Percentiles rank a stretch among this genome's conserved stretches.
Evolutionary conservation across 2,329 filamentous ascomycete species (phyloP).

Genomic region (Bipolaris gigantea): DNA sequence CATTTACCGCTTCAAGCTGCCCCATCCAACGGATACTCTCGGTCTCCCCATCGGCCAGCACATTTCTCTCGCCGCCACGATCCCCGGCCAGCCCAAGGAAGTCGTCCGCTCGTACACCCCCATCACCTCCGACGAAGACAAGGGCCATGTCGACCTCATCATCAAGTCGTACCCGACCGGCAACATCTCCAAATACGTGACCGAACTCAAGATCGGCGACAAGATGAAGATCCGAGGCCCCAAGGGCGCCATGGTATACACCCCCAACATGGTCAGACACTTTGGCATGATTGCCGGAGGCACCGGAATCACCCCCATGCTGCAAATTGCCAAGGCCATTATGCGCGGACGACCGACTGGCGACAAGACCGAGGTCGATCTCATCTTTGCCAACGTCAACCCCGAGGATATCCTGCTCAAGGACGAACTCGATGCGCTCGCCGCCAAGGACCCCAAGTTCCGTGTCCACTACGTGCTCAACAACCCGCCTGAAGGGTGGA

Average conservation of each 20-base stretch:
- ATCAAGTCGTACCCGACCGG: constrained; percentile 98
- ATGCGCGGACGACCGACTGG: constrained; percentile 71
- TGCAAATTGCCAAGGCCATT: constrained; percentile 92
- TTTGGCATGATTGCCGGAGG: constrained; percentile 99
- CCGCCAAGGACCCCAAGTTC: constrained; percentile 76
- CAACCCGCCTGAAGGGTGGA: constrained; percentile 91
- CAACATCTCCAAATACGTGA: constrained; percentile 95
- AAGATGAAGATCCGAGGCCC: constrained; percentile 89
- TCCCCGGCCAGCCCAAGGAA: constrained; percentile 44
- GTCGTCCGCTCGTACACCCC: constrained; percentile 49
- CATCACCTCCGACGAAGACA: constrained; percentile 50
- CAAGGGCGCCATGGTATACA: constrained; percentile 98
- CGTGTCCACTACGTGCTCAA: constrained; percentile 94
- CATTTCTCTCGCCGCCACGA: constrained; percentile 80
- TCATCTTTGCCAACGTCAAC: constrained; percentile 97
- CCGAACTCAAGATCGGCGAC: constrained; percentile 73
- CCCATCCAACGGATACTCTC: constrained; percentile 75
- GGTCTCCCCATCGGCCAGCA: constrained; percentile 98
- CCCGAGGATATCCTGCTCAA: constrained; percentile 88
- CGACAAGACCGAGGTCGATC: constrained; percentile 80
- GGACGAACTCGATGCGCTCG: constrained; percentile 84
- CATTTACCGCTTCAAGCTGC: constrained; percentile 95
- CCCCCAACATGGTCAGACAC: constrained; percentile 91
- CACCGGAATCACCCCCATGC: constrained; percentile 97
- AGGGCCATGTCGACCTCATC: constrained; percentile 91